Base-by-base conservation (phyloP, 208 protist genomes). In the Trypanosoma scelopori region DNA sequence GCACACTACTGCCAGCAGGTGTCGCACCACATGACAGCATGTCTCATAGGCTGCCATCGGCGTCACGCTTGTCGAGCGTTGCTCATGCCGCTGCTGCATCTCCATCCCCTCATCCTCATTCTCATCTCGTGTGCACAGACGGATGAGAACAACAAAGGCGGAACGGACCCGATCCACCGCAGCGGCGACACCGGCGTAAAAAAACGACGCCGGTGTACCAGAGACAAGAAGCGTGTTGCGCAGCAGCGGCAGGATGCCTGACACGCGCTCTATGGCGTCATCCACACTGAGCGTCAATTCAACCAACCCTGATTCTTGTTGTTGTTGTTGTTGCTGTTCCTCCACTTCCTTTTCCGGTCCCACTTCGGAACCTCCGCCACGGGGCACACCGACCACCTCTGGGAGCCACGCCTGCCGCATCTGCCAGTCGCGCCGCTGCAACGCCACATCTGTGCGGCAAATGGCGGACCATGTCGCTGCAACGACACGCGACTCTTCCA, bases 391-490 rank as follows among this genome's bases (percentile, higher is more conserved):
- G 47, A 39, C 49, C n/a, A 39, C 49, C n/a, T 18, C 20, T 28
- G 58, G 41, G 48, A 65, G 65, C 25, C 43, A 49, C 0, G 63
- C 49, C 0, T 65, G 59, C 3, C 71, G 64, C 13, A 66, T 48
- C 20, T 74, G 55, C 79, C 74, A 86, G 52, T 84, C 78, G 7
- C 55, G 57, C 13, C 23, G 15, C 20, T 41, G 28, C 25, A 86
- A 57, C n/a, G 32, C 18, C 1, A 57, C 39, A 39, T 86, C 77
- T 22, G 52, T 57, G 28, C 82, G 81, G 42, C 79, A 82, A 32
- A 91, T 74, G 27, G 79, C 77, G 1, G 32, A 7, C 85, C 85
- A 91, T 9, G 81, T 86, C 0, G 81, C 79, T 9, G 79, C 69
- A 6, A 91, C 57, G 5, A 79, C 52, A 9, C 74, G 59, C 0